Base-by-base conservation (phyloP, 768 basidiomycete species). In the Lyophyllum decastes region DNA sequence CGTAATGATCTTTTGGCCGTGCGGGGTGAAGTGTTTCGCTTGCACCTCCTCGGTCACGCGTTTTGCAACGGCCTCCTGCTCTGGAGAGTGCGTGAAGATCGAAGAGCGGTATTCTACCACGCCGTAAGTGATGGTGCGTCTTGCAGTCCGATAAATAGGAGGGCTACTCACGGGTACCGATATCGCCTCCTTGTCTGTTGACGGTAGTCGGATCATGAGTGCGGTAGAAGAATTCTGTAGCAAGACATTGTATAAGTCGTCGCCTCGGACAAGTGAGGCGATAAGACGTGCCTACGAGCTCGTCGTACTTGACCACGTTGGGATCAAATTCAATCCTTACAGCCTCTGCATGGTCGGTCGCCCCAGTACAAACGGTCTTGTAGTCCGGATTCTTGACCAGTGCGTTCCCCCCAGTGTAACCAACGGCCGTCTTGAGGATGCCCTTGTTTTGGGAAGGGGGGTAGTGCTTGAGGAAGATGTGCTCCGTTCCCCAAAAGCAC, bases 201-300 rank as follows among this genome's bases (percentile, higher is more conserved):
- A 80, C 66, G 0, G 92, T 91, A 41, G 94, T 96, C 2, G 95
- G 93, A 63, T 97, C 95, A 66, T 98, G 95, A 0, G 92, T 93
- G 46, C 96, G 83, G 72, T 94, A 96, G 74, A 96, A 96, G 78
- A 95, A 95, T 72, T 96, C 94, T 88, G 70, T 12, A 24, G 4
- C 16, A 33, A 14, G 21, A 25, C 24, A n/a, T 10, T 59, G 54
- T 52, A 40, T 22, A 21, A 14, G 2, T 22, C 30, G 24, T 10
- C 17, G 25, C 25, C 24, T 12, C 47, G 24, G 10, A 49, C 26
- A 30, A 25, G 12, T 25, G 3, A 21, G 26, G 43, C 30, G 10
- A 54, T 4, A 55, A 7, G 14, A 82, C 90, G 62, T 69, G 88
- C 91, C 91, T 33, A 95, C 92, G 33, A 98, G 85, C 69, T 96